Evolutionary conservation across 2,329 filamentous ascomycete genomes (phyloP).

Genomic region (Ploettnerulaceae sp.): DNA sequence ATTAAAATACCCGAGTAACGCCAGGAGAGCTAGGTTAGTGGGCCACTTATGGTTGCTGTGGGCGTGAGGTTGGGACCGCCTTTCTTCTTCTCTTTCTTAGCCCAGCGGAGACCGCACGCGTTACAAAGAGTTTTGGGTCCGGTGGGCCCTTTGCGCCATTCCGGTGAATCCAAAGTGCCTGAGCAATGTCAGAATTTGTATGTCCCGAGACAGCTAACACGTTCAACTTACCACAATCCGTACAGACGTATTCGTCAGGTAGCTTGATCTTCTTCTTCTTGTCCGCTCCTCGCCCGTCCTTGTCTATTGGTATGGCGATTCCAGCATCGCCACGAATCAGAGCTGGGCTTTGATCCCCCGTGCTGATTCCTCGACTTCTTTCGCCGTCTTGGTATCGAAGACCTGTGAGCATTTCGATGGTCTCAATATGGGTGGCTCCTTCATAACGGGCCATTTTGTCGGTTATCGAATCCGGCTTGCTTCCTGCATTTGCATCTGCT

Average conservation of each 20-base stretch:
- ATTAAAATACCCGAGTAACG: too few relatives aligned
- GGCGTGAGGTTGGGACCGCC: conserved; percentile 8
- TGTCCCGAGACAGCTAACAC: background rate
- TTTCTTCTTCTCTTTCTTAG: conserved; percentile 76
- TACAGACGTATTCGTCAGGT: conserved; percentile 87
- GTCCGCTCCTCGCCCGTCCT: conserved; percentile 65
- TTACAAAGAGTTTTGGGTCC: conserved; percentile 95
- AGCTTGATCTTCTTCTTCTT: conserved; percentile 85
- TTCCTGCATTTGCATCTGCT: conserved; percentile 63
- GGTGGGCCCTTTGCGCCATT: conserved; percentile 91
- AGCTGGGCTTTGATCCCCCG: conserved; percentile 73
- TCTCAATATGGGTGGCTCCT: conserved; percentile 70
- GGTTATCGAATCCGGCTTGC: conserved; percentile 67
- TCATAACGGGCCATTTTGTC: conserved; percentile 85
- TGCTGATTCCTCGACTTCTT: conserved; percentile 80
- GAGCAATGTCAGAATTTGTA: background rate
- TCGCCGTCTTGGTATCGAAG: conserved; percentile 85
- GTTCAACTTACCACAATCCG: conserved; percentile 69
- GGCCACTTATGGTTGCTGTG: conserved; percentile 3
- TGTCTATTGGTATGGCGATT: conserved; percentile 76
- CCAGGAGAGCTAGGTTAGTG: conserved; percentile 2
- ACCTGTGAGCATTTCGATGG: conserved; percentile 90
- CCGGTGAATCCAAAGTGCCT: conserved; percentile 84
- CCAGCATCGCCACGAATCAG: conserved; percentile 82
- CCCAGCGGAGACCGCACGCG: conserved; percentile 76